A percentile compares a stretch with the other conserved stretches of the same genome.
These are phyloP conservation scores for Coemansia erecta DNA, from an alignment of 192 early-diverging fungal species.

Conservation along the genomic window DNA sequence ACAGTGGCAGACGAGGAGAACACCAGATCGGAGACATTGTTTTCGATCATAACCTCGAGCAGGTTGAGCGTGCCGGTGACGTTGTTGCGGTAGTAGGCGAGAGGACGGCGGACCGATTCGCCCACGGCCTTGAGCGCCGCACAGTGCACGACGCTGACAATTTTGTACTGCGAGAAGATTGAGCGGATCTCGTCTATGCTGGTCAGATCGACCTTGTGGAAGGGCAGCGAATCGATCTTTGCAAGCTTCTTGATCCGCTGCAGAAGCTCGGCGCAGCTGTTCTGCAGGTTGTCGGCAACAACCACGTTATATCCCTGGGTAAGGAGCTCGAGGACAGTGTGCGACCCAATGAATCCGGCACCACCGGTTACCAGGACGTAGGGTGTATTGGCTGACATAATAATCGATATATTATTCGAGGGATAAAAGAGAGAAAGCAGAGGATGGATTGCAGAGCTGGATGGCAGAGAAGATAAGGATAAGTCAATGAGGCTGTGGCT, in stretches of 20 bases:
- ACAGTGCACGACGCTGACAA: slow-evolving; percentile 77
- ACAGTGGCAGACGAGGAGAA: slow-evolving; percentile 94
- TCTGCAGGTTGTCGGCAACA: slow-evolving; percentile 88
- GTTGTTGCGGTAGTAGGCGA: slow-evolving; percentile 94
- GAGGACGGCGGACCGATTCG: slow-evolving; percentile 72
- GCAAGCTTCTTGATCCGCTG: slow-evolving; percentile 63
- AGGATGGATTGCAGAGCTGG: too few species aligned
- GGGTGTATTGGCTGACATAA: slow-evolving; percentile 10
- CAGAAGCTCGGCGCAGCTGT: slow-evolving; percentile 72
- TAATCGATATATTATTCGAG: too few species aligned
- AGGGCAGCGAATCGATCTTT: slow-evolving; percentile 53
- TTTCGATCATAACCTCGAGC: slow-evolving; percentile 78
- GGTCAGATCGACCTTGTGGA: slow-evolving; percentile 79
- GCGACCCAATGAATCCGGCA: slow-evolving; percentile 91
- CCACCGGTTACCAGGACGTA: slow-evolving; percentile 67
- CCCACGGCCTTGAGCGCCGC: slow-evolving; percentile 87
- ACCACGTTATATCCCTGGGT: slow-evolving; percentile 78
- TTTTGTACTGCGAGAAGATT: slow-evolving; percentile 70
- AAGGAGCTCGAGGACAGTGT: slow-evolving; percentile 80
- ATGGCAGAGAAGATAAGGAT: too few species aligned
- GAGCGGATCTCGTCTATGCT: slow-evolving; percentile 61
- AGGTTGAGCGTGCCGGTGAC: slow-evolving; percentile 84
- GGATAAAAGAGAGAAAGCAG: too few species aligned
- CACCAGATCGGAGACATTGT: slow-evolving; percentile 81
- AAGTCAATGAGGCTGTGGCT: not conserved